Evolutionary conservation across 768 basidiomycete species (phyloP).

Genomic region (Termitomyces sp.): DNA sequence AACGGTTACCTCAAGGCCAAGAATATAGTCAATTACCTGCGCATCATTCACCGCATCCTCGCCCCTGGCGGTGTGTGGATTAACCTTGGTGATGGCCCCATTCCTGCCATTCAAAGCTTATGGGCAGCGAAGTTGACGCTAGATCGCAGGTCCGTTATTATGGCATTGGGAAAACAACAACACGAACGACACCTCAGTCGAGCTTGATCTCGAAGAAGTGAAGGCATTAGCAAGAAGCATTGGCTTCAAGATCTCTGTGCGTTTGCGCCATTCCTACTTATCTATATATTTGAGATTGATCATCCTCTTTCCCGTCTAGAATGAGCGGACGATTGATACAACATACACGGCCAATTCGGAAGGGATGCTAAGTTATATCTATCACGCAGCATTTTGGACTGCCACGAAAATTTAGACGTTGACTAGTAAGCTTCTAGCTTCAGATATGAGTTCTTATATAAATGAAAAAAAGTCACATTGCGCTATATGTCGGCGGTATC

Average conservation of each 20-base stretch:
- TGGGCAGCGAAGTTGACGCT: not conserved
- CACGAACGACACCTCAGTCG: conserved; percentile 76
- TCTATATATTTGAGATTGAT: not conserved
- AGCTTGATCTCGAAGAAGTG: conserved; percentile 86
- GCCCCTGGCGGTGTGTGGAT: conserved; percentile 89
- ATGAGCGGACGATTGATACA: conserved; percentile 74
- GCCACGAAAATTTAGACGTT: conserved; percentile 36
- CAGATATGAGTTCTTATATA: too few species aligned
- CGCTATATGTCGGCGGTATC: not conserved
- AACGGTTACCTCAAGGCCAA: conserved; percentile 61
- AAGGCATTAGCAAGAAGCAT: conserved; percentile 66
- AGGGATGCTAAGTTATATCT: conserved; percentile 51
- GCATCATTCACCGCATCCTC: conserved; percentile 79
- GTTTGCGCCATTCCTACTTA: conserved; percentile 14
- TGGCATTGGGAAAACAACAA: conserved; percentile 97
- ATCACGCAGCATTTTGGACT: conserved; percentile 82
- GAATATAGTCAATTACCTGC: conserved; percentile 86
- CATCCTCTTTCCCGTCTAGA: conserved; percentile 32
- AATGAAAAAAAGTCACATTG: not conserved
- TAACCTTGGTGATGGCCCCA: conserved; percentile 56
- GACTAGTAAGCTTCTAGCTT: too few species aligned
- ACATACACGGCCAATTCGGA: conserved; percentile 83
- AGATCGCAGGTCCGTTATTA: conserved; percentile 67
- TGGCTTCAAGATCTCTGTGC: conserved; percentile 78
- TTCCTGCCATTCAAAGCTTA: not conserved